These are phyloP conservation scores for Vigna angularis DNA, from an alignment of 306 rosid species.

Conservation along the genomic window DNA sequence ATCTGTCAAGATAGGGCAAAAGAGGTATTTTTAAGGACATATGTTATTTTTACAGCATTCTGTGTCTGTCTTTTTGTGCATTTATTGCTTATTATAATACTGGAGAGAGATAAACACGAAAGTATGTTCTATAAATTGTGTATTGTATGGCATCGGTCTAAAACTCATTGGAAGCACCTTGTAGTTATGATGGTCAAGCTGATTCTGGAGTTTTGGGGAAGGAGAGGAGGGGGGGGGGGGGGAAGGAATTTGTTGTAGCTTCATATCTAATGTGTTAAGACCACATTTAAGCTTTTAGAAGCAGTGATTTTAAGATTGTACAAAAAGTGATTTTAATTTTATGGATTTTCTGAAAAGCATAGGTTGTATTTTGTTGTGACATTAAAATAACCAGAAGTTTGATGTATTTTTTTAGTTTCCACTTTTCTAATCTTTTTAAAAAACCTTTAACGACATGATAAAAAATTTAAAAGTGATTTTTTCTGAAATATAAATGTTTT, in stretches of 20 bases:
- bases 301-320: neutral
- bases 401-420: too few relatives aligned
- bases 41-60: neutral
- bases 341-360: neutral
- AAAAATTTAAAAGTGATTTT: neutral
- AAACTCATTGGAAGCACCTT: slow-evolving; percentile 3
- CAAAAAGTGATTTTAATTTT: neutral
- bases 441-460: neutral
- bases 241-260: neutral
- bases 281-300: neutral
- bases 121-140: too few relatives aligned
- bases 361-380: neutral
- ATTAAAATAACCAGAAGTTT: too few relatives aligned
- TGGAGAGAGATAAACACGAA: neutral
- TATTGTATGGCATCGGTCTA: neutral
- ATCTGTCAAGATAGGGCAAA: slow-evolving; percentile 86
- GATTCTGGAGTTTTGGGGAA: neutral
- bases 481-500: neutral
- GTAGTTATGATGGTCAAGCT: neutral
- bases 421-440: neutral
- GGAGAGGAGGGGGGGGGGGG: neutral
- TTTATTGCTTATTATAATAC: neutral
- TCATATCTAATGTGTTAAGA: neutral
- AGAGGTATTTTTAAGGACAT: slow-evolving; percentile 59
- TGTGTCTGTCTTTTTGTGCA: neutral